Base-by-base conservation (phyloP, 768 basidiomycete species). In the Brasilioporus rufonigricans region DNA sequence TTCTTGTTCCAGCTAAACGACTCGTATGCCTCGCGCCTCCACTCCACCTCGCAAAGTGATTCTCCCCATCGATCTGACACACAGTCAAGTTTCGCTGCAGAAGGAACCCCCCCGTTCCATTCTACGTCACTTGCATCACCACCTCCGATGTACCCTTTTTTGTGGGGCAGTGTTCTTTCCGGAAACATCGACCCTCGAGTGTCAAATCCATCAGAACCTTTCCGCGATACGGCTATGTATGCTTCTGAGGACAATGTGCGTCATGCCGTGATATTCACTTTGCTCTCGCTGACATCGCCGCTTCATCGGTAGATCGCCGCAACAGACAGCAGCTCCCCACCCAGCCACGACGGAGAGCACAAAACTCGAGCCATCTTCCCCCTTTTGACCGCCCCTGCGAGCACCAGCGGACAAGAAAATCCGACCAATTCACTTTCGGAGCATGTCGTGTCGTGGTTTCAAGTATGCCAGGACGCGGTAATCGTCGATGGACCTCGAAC, bases 401-500 rank as follows among this genome's bases (percentile, higher is more conserved):
- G 1, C 14, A 12, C 36, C 13, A 9, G 24, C 9, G 43, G 21
- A 14, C 31, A 36, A 5, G 21, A 5, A 16, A 5, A 2, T 5
- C 50, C n/a, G 4, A 10, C 41, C 6, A 14, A 2, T 2, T 13
- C 38, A 18, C 14, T 40, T 3, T 40, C 53, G 1, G 13, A 48
- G 1, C 61, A 62, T 10, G 46, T 56, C 4, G 6, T 24, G 4
- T 24, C 2, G 8, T 62, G 61, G 60, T n/a, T 51, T 9, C 33
- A 21, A 6, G 32, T 24, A 4, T 35, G 11, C 7, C 2, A 21
- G 29, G 11, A 54, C 9, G 52, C 57, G 2, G 54, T 65, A 5
- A 59, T 72, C 45, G 62, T 70, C 9, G 61, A 65, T 11, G 57
- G 59, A 19, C 68, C 70, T 10, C 77, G 79, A 4, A 73, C 71